Evolutionary conservation across 1,139 yeast genomes (phyloP).

Genomic region (Yamadazyma songkhlaensis): DNA sequence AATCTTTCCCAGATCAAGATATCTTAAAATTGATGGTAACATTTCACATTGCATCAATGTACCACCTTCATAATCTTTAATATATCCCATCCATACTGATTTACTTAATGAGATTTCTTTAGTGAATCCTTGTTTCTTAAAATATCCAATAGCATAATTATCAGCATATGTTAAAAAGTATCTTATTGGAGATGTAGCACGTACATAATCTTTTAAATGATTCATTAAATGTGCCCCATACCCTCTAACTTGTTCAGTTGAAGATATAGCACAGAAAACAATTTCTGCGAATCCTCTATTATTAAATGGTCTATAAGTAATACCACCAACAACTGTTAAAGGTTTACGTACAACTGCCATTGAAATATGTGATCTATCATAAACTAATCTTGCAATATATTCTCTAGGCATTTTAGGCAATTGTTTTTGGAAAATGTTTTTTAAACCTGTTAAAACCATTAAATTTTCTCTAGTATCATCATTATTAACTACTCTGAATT

Average conservation of each 20-base stretch:
- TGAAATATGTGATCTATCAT: slow-evolving; percentile 89
- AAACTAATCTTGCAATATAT: slow-evolving; percentile 89
- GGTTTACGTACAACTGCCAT: slow-evolving; percentile 96
- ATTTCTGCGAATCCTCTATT: slow-evolving; percentile 92
- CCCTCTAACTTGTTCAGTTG: slow-evolving; percentile 96
- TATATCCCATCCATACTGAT: slow-evolving; percentile 95
- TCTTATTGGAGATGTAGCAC: slow-evolving; percentile 81
- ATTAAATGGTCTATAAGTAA: slow-evolving; percentile 92
- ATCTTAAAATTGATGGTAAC: slow-evolving; percentile 78
- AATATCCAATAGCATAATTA: slow-evolving; percentile 97
- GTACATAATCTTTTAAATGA: slow-evolving; percentile 91
- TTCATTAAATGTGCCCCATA: slow-evolving; percentile 99
- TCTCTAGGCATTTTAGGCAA: slow-evolving; percentile 98
- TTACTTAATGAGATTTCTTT: slow-evolving; percentile 87
- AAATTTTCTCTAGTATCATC: slow-evolving; percentile 84
- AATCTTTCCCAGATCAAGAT: slow-evolving; percentile 85
- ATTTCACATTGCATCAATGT: slow-evolving; percentile 96
- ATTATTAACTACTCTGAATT: slow-evolving; percentile 92
- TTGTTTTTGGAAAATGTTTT: slow-evolving; percentile 95
- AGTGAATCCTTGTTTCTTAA: slow-evolving; percentile 96
- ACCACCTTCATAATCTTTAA: slow-evolving; percentile 98
- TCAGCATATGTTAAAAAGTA: slow-evolving; percentile 96
- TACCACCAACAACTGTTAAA: slow-evolving; percentile 94
- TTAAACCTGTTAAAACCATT: slow-evolving; percentile 90
- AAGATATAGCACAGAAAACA: slow-evolving; percentile 96